A percentile compares a stretch with the other conserved stretches of the same genome.
Conservation (phyloP, 2,329 filamentous ascomycete genomes). For the Aspergillus phoenicis region DNA sequence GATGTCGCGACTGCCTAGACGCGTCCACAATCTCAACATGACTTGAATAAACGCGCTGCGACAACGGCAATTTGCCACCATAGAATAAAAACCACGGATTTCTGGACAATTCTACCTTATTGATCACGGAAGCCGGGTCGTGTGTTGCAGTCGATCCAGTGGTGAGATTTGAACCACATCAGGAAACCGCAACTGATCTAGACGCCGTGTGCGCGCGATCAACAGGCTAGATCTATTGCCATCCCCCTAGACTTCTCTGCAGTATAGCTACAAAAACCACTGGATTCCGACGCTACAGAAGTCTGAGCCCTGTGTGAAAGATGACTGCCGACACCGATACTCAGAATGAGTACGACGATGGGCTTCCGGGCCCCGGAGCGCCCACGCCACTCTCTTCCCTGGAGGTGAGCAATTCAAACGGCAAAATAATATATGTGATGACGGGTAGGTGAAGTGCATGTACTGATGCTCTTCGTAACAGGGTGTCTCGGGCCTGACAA, state of each 20-base stretch:
- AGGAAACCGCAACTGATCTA: background rate
- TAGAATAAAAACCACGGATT: conserved; percentile 12
- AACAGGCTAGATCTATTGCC: background rate
- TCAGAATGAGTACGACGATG: conserved; percentile 75
- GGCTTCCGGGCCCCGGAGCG: conserved; percentile 81
- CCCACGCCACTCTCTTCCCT: conserved; percentile 83
- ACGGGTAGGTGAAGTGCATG: background rate
- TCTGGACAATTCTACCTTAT: background rate
- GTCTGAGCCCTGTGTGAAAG: conserved; percentile 1
- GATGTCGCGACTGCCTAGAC: conserved; percentile 40
- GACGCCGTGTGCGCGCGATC: conserved; percentile 2
- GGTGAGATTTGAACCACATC: background rate
- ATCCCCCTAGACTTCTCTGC: background rate
- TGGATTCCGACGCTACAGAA: background rate
- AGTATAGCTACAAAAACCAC: background rate
- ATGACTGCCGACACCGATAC: conserved; percentile 61
- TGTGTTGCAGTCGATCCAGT: background rate
- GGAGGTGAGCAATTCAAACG: conserved; percentile 63
- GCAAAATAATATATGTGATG: background rate
- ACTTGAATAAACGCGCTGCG: conserved; percentile 14
- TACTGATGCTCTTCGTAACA: conserved; percentile 39
- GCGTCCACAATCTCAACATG: conserved; percentile 28
- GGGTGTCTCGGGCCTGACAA: conserved; percentile 88
- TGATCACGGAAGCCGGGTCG: background rate
- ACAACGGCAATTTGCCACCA: conserved; percentile 26